Percentiles rank a stretch among this genome's conserved stretches.
These are phyloP conservation scores for Acacia melanoxylon DNA, from an alignment of 306 rosid genomes.

Conservation along the genomic window DNA sequence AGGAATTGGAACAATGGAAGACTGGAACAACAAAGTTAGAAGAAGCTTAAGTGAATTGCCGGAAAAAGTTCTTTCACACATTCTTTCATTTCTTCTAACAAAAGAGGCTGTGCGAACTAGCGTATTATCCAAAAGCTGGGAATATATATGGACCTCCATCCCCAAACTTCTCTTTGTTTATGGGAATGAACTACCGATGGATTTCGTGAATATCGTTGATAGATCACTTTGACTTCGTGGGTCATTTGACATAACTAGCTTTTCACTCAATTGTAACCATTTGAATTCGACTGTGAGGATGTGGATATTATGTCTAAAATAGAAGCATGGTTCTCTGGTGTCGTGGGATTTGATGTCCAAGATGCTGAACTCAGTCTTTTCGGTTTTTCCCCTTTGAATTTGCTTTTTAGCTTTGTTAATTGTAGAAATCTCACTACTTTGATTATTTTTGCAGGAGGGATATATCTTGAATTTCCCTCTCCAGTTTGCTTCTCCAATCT, in stretches of 20 bases:
- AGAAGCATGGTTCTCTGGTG: constrained; percentile 19
- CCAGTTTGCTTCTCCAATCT: too few species aligned
- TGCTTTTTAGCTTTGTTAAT: constrained; percentile 13
- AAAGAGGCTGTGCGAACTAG: constrained; percentile 34
- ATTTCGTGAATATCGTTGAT: constrained; percentile 10
- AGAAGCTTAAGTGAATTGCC: constrained; percentile 23
- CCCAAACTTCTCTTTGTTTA: not conserved
- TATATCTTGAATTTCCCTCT: too few species aligned
- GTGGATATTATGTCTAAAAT: not conserved
- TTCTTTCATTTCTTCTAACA: constrained; percentile 17
- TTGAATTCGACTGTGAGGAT: not conserved
- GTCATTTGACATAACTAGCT: not conserved
- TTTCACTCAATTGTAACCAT: not conserved
- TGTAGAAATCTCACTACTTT: not conserved
- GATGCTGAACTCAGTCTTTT: not conserved
- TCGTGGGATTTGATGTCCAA: constrained; percentile 6
- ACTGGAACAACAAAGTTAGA: not conserved
- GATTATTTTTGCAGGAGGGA: too few species aligned
- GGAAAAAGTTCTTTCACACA: not conserved
- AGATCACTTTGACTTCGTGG: too few species aligned
- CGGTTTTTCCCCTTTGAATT: not conserved
- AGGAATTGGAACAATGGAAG: not conserved
- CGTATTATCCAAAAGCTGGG: constrained; percentile 29
- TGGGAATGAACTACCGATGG: not conserved
- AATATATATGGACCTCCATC: constrained; percentile 18